phyloP scores from a whole-genome alignment of 768 basidiomycete genomes.

The Leccinum longicurvipes region DNA sequence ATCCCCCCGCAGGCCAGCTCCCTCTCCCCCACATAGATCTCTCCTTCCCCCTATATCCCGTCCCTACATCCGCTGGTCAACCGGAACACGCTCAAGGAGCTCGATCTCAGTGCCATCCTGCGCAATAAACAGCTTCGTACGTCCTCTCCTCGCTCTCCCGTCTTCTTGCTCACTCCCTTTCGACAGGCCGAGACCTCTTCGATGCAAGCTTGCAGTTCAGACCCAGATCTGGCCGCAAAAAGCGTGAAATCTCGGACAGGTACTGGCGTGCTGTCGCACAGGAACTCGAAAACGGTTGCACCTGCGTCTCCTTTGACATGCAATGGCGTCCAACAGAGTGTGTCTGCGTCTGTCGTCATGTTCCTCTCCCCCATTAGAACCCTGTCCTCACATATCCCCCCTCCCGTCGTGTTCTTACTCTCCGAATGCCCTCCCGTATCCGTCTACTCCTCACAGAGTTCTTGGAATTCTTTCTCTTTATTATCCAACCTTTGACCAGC shows the following conservation, averaged over 20 bases:
- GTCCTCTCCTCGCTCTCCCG: conserved; percentile 30
- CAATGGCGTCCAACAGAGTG: conserved; percentile 51
- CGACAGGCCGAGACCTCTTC: conserved; percentile 81
- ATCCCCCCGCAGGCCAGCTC: conserved; percentile 26
- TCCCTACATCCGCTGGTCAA: conserved; percentile 74
- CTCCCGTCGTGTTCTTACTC: conserved; percentile 47
- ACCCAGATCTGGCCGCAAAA: conserved; percentile 70
- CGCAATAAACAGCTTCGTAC: conserved; percentile 88
- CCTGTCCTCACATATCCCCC: conserved; percentile 45
- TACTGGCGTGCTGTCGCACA: conserved; percentile 83
- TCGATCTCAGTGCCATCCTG: conserved; percentile 82
- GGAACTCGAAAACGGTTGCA: conserved; percentile 80
- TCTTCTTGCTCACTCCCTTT: conserved; percentile 1
- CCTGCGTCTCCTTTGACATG: conserved; percentile 73
- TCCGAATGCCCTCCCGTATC: conserved; percentile 72
- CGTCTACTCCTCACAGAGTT: conserved; percentile 69
- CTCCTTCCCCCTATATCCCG: conserved; percentile 55
- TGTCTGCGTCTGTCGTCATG: conserved; percentile 52
- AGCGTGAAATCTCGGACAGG: conserved; percentile 66
- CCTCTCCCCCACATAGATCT: conserved; percentile 37
- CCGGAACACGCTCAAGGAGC: conserved; percentile 74
- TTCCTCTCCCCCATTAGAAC: conserved; percentile 38
- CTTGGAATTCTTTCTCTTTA: conserved; percentile 74
- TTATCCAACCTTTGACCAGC: conserved; percentile 76
- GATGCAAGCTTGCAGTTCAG: conserved; percentile 82